Evolutionary conservation across 169 alveolate species (phyloP).

Genomic region (Ichthyophthirius multifiliis): DNA sequence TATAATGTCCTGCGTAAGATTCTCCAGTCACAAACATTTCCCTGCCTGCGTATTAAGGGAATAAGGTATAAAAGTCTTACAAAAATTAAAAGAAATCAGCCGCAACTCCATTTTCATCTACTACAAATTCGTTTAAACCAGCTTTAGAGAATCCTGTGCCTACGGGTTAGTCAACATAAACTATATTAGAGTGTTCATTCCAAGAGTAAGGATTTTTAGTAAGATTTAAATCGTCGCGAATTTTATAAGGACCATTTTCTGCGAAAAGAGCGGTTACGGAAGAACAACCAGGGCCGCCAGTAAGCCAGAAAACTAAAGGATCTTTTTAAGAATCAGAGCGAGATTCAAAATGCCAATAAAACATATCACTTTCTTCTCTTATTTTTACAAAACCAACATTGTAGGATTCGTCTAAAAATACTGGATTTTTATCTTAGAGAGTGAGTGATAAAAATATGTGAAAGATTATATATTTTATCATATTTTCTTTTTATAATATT

Average conservation of each 20-base stretch:
- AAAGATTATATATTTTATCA: too few relatives aligned
- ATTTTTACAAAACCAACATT: conserved; percentile 37
- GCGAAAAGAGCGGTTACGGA: conserved; percentile 63
- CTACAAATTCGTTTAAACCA: conserved; percentile 60
- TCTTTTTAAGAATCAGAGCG: conserved; percentile 31
- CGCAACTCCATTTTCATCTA: conserved; percentile 52
- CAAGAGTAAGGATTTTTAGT: conserved; percentile 62
- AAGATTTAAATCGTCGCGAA: conserved; percentile 47
- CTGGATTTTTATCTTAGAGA: neutral
- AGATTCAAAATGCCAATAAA: conserved; percentile 54
- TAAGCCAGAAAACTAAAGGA: conserved; percentile 79
- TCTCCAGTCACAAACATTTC: conserved; percentile 80
- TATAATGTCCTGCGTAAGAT: conserved; percentile 82
- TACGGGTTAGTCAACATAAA: conserved; percentile 77
- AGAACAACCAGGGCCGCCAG: conserved; percentile 90
- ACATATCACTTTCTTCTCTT: conserved; percentile 40
- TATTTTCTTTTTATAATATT: too few relatives aligned
- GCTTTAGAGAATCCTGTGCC: conserved; percentile 47
- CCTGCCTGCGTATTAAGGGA: conserved; percentile 56
- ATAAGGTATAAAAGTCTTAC: neutral
- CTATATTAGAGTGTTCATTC: conserved; percentile 59
- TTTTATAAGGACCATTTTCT: conserved; percentile 82
- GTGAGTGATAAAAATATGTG: neutral
- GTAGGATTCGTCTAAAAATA: conserved; percentile 23
- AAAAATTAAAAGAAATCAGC: conserved; percentile 38